phyloP scores from a whole-genome alignment of 805 yeast species.

The Zygotorulaspora danielsina region DNA sequence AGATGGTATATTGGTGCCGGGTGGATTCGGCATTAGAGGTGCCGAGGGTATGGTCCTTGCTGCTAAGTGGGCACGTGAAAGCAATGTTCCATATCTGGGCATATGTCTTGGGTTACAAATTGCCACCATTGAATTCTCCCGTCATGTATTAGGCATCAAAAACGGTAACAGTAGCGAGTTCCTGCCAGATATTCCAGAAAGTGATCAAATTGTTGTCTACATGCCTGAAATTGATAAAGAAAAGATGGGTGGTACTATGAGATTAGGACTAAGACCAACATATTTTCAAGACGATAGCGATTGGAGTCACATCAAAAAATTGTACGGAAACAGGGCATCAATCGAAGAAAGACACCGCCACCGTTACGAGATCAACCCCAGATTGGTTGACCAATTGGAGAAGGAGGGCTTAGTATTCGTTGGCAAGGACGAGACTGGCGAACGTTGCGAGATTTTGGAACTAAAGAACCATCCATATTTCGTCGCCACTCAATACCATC shows the following conservation, averaged over 20 bases:
- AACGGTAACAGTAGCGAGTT: constrained; percentile 82
- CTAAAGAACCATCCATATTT: constrained; percentile 81
- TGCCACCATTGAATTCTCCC: constrained; percentile 90
- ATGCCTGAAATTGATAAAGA: constrained; percentile 98
- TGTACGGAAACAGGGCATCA: constrained; percentile 66
- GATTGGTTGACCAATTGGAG: constrained; percentile 66
- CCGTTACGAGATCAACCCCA: constrained; percentile 95
- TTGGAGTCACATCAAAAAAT: constrained; percentile 64
- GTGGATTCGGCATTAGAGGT: constrained; percentile 97
- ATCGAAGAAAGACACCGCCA: constrained; percentile 97
- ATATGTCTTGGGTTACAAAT: constrained; percentile 96
- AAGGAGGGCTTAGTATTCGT: constrained; percentile 77
- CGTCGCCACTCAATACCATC: constrained; percentile 97
- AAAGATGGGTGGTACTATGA: constrained; percentile 98
- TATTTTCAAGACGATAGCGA: constrained; percentile 65
- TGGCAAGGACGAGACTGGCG: constrained; percentile 85
- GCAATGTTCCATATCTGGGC: constrained; percentile 89
- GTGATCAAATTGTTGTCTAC: constrained; percentile 72
- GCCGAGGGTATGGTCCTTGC: constrained; percentile 98
- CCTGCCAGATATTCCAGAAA: constrained; percentile 55
- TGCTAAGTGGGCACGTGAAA: constrained; percentile 97
- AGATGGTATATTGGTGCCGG: constrained; percentile 96
- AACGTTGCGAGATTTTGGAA: constrained; percentile 93
- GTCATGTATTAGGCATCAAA: constrained; percentile 66
- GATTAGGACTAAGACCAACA: constrained; percentile 92